Base-by-base conservation (phyloP, 2,329 filamentous ascomycete genomes). In the Phialophora verrucosa region DNA sequence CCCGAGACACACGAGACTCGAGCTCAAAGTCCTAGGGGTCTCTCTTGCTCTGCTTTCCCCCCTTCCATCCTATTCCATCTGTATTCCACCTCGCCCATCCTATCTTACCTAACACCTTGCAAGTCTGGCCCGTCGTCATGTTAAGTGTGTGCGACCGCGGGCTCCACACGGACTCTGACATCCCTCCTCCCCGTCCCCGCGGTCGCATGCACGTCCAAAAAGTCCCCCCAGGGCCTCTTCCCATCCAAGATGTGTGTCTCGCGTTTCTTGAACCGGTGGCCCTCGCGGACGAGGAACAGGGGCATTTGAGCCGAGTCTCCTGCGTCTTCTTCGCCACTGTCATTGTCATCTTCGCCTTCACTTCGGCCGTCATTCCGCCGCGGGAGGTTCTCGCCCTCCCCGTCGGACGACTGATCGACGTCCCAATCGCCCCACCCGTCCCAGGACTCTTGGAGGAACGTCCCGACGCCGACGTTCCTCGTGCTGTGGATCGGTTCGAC, bases 381-480 rank as follows among this genome's bases (percentile, higher is more conserved):
- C 44, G n/a, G n/a, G n/a, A 20, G 44, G 23, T 14, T 11, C 29
- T 79, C 79, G 0, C 61, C 23, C n/a, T 44, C 78, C 1, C 79
- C 82, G 32, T 83, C 84, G 71, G 81, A 83, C 54, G 82, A 82
- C 53, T 82, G 42, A 57, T 73, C 71, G 17, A 69, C 71, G 32
- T 73, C 71, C 69, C 70, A 73, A 27, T 71, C 66, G 1, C 71
- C 83, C 62, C 80, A 79, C 20, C 75, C 78, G 31, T 79, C 84
- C 51, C 87, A 87, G 32, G 83, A 4, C 86, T 83, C 68, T 88
- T 84, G 8, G 27, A n/a, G 23, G 17, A 12, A 27, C 14, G 29
- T 67, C 29, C 63, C 59, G 12, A 38, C 47, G 20, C 60, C 57
- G 12, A 58, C 55, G 31, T 60, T 59, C 1, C 62, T 62, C 31